Percentiles rank a stretch among this genome's conserved stretches.
These are phyloP conservation scores for Polysphondylium violaceum DNA, from an alignment of 78 protist species.

Conservation along the genomic window DNA sequence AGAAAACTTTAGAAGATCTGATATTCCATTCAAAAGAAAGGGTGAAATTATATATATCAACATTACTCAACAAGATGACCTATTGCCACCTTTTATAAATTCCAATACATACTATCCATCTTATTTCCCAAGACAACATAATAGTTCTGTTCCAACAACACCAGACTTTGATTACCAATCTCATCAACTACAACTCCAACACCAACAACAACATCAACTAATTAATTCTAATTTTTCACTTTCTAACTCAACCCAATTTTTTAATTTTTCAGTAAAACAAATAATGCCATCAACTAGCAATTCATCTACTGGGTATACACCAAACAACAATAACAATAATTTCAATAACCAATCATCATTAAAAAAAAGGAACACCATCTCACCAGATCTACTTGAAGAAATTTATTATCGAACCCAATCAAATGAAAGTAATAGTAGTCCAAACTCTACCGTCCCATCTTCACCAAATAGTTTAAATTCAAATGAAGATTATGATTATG, in stretches of 20 bases:
- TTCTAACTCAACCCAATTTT: not conserved
- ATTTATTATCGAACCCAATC: not conserved
- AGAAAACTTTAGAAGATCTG: constrained; percentile 36
- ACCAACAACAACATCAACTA: not conserved
- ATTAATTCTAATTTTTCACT: not conserved
- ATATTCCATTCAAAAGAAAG: constrained; percentile 39
- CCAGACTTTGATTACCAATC: not conserved
- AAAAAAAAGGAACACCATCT: not conserved
- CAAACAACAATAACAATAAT: not conserved
- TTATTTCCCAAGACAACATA: constrained; percentile 23
- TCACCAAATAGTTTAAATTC: not conserved
- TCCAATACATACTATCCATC: not conserved
- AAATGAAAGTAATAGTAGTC: not conserved
- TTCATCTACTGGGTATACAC: not conserved
- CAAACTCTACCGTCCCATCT: constrained; percentile 8
- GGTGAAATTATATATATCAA: constrained; percentile 23
- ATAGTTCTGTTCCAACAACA: not conserved
- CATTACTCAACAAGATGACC: constrained; percentile 26
- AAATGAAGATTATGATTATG: not conserved
- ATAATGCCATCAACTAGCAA: not conserved
- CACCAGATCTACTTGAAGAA: constrained; percentile 5
- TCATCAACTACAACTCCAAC: not conserved
- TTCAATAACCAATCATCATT: not conserved
- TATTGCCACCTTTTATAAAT: constrained; percentile 3
- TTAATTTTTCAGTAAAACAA: no score